These are phyloP conservation scores for Aspergillus funiculosus DNA, from an alignment of 495 filamentous ascomycete species.

Conservation along the genomic window DNA sequence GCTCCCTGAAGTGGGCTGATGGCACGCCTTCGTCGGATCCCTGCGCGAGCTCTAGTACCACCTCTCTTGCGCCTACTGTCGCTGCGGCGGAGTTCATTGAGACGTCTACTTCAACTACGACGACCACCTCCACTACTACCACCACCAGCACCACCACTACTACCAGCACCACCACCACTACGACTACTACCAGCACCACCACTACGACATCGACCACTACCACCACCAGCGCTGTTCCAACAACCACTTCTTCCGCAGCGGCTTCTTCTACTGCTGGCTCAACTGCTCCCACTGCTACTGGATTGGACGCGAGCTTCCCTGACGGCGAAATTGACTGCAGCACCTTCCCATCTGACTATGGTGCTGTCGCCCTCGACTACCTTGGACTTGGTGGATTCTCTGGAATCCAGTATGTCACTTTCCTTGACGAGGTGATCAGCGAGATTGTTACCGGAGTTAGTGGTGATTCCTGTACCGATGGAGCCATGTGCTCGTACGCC, in stretches of 20 bases:
- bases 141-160: too few relatives aligned
- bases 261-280: constrained; percentile 19
- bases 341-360: constrained; percentile 76
- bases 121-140: constrained; percentile 6
- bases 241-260: constrained; percentile 18
- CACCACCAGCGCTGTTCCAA: constrained; percentile 14
- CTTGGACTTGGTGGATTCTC: constrained; percentile 68
- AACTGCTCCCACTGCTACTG: constrained; percentile 38
- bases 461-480: constrained; percentile 50
- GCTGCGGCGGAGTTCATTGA: constrained; percentile 30
- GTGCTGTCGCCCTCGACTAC: constrained; percentile 67
- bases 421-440: constrained; percentile 41
- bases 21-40: constrained; percentile 26
- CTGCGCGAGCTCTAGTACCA: constrained; percentile 25
- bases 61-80: constrained; percentile 19
- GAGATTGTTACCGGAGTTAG: constrained; percentile 58
- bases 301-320: constrained; percentile 67
- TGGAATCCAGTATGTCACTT: constrained; percentile 62
- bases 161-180: constrained; percentile 18
- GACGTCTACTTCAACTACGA: constrained; percentile 16
- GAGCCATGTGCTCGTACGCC: constrained; percentile 83
- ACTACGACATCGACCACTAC: constrained; percentile 18
- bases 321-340: constrained; percentile 66
- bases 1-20: constrained; percentile 41
- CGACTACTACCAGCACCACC: constrained; percentile 18